Percentiles rank a stretch among this genome's conserved stretches.
phyloP scores from a whole-genome alignment of 768 basidiomycete species.

The Gyrodon lividus region DNA sequence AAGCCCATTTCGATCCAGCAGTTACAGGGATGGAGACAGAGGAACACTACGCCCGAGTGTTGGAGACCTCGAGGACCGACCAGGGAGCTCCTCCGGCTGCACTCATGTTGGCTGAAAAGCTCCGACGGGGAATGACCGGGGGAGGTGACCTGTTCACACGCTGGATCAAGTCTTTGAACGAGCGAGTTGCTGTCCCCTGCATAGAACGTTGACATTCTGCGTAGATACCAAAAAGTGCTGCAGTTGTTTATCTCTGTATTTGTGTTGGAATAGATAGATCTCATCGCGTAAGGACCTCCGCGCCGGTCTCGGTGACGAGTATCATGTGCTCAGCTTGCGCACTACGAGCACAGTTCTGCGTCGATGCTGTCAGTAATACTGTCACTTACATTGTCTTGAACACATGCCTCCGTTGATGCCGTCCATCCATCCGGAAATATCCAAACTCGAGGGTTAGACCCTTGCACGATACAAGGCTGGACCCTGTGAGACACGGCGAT shows the following conservation, averaged over 20 bases:
- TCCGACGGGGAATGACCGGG: conserved; percentile 78
- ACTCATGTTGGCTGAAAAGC: conserved; percentile 57
- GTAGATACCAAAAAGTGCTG: no score
- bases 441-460: conserved; percentile 62
- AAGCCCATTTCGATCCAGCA: conserved; percentile 60
- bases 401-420: conserved; percentile 75
- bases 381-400: neutral
- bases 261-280: neutral
- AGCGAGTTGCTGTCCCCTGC: conserved; percentile 44
- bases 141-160: conserved; percentile 74
- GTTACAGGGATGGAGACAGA: conserved; percentile 44
- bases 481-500: neutral
- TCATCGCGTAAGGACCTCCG: conserved; percentile 70
- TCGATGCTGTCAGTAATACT: neutral
- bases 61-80: conserved; percentile 19
- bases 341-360: conserved; percentile 73
- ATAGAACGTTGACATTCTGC: no score
- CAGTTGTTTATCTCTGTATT: neutral
- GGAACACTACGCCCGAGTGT: conserved; percentile 30
- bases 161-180: conserved; percentile 64
- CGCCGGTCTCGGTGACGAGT: conserved; percentile 73
- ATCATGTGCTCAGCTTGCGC: conserved; percentile 91
- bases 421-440: conserved; percentile 94
- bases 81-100: conserved; percentile 44
- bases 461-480: conserved; percentile 79